Percentiles rank a stretch among this genome's conserved stretches.
phyloP scores from a whole-genome alignment of 1,284 basidiomycete species.

The Ustilago crameri region DNA sequence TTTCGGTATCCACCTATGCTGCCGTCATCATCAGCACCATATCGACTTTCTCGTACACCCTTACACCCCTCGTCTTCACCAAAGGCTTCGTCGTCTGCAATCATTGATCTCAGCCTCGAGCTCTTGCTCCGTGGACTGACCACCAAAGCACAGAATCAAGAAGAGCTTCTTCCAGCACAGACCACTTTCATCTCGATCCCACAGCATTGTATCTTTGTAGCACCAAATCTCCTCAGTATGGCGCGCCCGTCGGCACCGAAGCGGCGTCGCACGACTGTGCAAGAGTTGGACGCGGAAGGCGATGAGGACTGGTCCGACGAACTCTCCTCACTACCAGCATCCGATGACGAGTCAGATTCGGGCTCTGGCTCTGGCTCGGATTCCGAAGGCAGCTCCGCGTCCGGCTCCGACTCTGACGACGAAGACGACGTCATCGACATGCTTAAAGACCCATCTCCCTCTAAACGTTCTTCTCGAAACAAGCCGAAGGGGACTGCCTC shows the following conservation, averaged over 20 bases:
- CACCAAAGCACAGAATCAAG: no score
- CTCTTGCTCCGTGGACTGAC: no score
- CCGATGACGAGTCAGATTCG: slow-evolving; percentile 26
- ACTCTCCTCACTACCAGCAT: slow-evolving; percentile 38
- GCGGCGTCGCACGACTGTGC: slow-evolving; percentile 24
- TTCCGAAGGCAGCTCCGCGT: slow-evolving; percentile 11
- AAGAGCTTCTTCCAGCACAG: not conserved
- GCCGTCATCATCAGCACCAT: not conserved
- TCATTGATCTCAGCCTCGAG: no score
- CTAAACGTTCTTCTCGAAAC: not conserved
- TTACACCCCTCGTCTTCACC: no score
- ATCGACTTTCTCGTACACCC: no score
- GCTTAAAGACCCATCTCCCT: slow-evolving; percentile 19
- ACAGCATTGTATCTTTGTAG: not conserved
- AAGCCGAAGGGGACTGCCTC: slow-evolving; percentile 4
- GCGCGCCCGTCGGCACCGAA: slow-evolving; percentile 33
- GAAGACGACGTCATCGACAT: slow-evolving; percentile 39
- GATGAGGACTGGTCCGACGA: slow-evolving; percentile 48
- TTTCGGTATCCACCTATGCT: not conserved
- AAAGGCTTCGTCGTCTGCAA: no score
- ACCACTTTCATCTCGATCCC: not conserved
- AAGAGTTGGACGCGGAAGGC: slow-evolving; percentile 36
- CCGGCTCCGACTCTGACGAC: slow-evolving; percentile 22
- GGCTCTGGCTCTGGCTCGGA: slow-evolving; percentile 15
- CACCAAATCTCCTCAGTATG: slow-evolving; percentile 7